These are phyloP conservation scores for Blastobotrys chiropterorum DNA, from an alignment of 805 yeast genomes.

Conservation along the genomic window DNA sequence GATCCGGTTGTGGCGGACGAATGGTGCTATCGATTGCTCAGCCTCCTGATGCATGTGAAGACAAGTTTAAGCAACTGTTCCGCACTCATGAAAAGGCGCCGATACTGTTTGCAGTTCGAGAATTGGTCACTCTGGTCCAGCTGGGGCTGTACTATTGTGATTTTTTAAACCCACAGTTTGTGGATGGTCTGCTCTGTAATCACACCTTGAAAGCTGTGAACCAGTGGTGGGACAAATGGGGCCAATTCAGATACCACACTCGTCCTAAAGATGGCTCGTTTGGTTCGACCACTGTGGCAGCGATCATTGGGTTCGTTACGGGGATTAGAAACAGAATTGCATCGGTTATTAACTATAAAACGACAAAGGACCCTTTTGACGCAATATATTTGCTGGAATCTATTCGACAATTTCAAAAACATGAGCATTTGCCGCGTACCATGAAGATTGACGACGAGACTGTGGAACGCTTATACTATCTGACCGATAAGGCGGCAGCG, in stretches of 20 bases:
- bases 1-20: constrained; percentile 79
- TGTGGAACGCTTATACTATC: constrained; percentile 40
- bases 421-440: constrained; percentile 45
- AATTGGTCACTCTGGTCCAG: constrained; percentile 69
- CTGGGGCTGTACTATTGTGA: constrained; percentile 72
- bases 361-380: constrained; percentile 77
- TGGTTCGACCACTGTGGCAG: constrained; percentile 66
- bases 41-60: constrained; percentile 72
- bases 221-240: constrained; percentile 80
- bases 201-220: constrained; percentile 64
- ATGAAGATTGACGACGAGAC: constrained; percentile 55
- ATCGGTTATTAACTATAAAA: constrained; percentile 46
- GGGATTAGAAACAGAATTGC: constrained; percentile 63
- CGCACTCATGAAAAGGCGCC: constrained; percentile 46
- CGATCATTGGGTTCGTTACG: constrained; percentile 69
- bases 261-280: constrained; percentile 47
- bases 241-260: constrained; percentile 33
- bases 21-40: constrained; percentile 64
- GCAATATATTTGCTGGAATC: constrained; percentile 61
- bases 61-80: constrained; percentile 73
- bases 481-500: constrained; percentile 39
- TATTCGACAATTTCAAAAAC: constrained; percentile 74
- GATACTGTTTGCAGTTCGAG: constrained; percentile 60
- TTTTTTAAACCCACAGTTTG: constrained; percentile 56
- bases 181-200: constrained; percentile 82